Conservation (phyloP, 371 early-diverging fungal genomes). For the Fennellomyces sp. region DNA sequence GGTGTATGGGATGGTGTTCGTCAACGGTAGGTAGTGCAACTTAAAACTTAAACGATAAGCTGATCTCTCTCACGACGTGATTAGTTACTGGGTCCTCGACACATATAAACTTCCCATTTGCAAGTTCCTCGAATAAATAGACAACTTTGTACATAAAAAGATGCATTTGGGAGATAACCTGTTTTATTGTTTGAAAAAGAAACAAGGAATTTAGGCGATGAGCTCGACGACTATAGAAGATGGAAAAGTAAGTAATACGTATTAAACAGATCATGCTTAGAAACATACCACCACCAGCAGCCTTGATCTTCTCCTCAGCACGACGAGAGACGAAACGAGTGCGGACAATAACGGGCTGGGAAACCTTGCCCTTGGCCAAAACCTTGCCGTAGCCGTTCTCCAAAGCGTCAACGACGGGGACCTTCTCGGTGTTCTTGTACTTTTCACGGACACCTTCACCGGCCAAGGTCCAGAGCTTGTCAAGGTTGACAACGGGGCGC, state of each 20-base stretch:
- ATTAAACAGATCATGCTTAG: neutral
- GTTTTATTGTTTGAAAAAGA: neutral
- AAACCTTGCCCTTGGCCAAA: constrained; percentile 93
- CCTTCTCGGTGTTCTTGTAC: constrained; percentile 88
- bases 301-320: constrained; percentile 99
- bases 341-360: constrained; percentile 98
- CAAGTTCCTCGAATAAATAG: constrained; percentile 33
- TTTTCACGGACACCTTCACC: constrained; percentile 89
- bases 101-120: constrained; percentile 81
- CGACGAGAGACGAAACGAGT: constrained; percentile 92
- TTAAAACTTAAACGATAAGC: no score
- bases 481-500: constrained; percentile 91
- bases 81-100: constrained; percentile 77
- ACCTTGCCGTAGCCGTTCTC: constrained; percentile 97
- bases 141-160: constrained; percentile 4
- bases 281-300: constrained; percentile 88
- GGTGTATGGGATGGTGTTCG: constrained; percentile 87
- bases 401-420: constrained; percentile 94
- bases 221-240: constrained; percentile 45
- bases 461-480: constrained; percentile 95
- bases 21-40: constrained; percentile 56
- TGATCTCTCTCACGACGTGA: no score
- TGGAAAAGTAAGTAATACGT: neutral
- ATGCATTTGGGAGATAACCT: neutral
- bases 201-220: constrained; percentile 41